Percentiles rank a stretch among this genome's conserved stretches.
These are phyloP conservation scores for Myriangium duriaei DNA, from an alignment of 2,329 filamentous ascomycete genomes.

Conservation along the genomic window DNA sequence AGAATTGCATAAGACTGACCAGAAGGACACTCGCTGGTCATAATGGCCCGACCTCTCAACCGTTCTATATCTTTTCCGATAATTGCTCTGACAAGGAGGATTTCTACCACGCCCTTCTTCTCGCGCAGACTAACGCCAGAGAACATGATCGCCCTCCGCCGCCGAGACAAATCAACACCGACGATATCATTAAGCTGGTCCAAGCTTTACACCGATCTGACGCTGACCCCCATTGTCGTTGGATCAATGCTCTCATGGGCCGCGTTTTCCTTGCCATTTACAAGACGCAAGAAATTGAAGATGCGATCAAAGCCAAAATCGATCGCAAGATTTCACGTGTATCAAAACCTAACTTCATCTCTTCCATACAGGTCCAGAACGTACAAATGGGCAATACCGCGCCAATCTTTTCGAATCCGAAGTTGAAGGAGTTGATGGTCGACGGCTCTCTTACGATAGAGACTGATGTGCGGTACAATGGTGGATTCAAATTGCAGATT, in stretches of 20 bases:
- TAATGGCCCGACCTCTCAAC: conserved; percentile 51
- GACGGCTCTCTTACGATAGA: conserved; percentile 84
- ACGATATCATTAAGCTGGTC: conserved; percentile 78
- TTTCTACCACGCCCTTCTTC: conserved; percentile 87
- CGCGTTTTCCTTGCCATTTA: conserved; percentile 80
- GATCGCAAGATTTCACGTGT: conserved; percentile 93
- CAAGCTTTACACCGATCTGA: conserved; percentile 85
- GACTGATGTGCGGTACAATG: conserved; percentile 76
- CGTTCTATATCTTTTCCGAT: conserved; percentile 89
- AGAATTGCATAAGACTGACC: conserved; percentile 75
- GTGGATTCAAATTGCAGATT: conserved; percentile 80
- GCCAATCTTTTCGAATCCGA: conserved; percentile 78
- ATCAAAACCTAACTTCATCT: conserved; percentile 82
- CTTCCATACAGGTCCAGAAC: conserved; percentile 65
- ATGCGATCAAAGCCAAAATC: conserved; percentile 70
- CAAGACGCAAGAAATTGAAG: conserved; percentile 69
- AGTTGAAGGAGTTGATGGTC: conserved; percentile 76
- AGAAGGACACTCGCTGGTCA: conserved; percentile 48
- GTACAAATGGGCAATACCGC: conserved; percentile 80
- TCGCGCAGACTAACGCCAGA: conserved; percentile 63
- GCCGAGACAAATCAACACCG: conserved; percentile 66
- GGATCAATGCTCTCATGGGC: conserved; percentile 86
- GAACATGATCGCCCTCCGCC: conserved; percentile 48
- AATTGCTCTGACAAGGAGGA: conserved; percentile 96
- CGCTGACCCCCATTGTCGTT: conserved; percentile 78